Percentiles rank a stretch among this genome's conserved stretches.
Conservation (phyloP, 345 rosid genomes). For the Hibiscus trionum region DNA sequence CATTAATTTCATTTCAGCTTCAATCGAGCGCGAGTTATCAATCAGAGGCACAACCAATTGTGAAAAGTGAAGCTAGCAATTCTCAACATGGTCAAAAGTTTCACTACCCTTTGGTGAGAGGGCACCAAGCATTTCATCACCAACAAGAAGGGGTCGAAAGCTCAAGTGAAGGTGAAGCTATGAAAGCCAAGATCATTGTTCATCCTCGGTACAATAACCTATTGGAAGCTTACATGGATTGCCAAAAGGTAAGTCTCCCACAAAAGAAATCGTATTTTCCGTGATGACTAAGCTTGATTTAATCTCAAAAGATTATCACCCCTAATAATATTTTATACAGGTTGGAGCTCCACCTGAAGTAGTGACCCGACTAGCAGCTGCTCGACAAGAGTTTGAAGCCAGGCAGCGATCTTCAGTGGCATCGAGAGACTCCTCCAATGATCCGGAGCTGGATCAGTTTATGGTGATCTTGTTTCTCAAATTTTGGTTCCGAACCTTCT, state of each 20-base stretch:
- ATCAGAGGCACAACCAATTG: constrained; percentile 47
- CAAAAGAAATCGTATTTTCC: background rate
- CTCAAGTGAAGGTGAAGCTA: constrained; percentile 53
- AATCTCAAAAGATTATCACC: background rate
- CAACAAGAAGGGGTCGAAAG: constrained; percentile 41
- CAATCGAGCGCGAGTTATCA: constrained; percentile 48
- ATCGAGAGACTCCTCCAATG: constrained; percentile 43
- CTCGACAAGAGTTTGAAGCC: constrained; percentile 70
- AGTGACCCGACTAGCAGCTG: constrained; percentile 58
- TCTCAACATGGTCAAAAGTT: constrained; percentile 40
- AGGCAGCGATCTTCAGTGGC: constrained; percentile 42
- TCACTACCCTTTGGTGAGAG: constrained; percentile 58
- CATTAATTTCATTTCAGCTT: constrained; percentile 33
- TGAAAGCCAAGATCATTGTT: constrained; percentile 86
- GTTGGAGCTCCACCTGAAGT: constrained; percentile 96
- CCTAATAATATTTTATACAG: constrained; percentile 22
- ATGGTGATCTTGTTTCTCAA: constrained; percentile 40
- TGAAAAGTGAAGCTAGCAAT: constrained; percentile 66
- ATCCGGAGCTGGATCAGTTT: constrained; percentile 96
- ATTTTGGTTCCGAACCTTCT: too few relatives aligned
- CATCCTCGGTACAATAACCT: constrained; percentile 89
- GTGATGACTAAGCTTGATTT: background rate
- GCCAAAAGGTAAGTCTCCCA: constrained; percentile 64
- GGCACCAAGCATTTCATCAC: constrained; percentile 31
- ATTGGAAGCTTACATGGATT: constrained; percentile 87